Percentiles rank a stretch among this genome's conserved stretches.
Evolutionary conservation across 2,329 filamentous ascomycete genomes (phyloP).

Genomic region (Fonsecaea nubica): DNA sequence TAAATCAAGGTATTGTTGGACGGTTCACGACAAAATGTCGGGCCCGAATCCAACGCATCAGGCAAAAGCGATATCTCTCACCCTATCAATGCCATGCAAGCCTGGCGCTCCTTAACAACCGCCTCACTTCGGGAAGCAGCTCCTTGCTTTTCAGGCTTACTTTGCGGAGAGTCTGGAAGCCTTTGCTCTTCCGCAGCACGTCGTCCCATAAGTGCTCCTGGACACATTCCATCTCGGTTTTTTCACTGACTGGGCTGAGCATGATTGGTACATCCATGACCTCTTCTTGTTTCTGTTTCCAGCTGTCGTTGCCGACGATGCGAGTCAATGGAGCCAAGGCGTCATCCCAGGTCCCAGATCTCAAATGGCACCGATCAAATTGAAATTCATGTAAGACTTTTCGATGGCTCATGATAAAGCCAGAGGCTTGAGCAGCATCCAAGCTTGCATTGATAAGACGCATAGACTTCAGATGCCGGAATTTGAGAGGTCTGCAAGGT

Average conservation of each 20-base stretch:
- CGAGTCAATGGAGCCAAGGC: conserved; percentile 73
- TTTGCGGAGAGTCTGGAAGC: conserved; percentile 33
- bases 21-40: background rate
- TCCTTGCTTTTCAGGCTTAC: conserved; percentile 34
- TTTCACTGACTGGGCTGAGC: conserved; percentile 44
- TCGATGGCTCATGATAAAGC: conserved; percentile 71
- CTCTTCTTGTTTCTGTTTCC: conserved; percentile 48
- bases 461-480: conserved; percentile 71
- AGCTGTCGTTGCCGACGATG: conserved; percentile 47
- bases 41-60: background rate
- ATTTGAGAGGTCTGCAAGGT: conserved; percentile 63
- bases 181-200: conserved; percentile 29
- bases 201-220: conserved; percentile 42
- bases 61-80: background rate
- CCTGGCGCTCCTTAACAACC: conserved; percentile 33
- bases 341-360: conserved; percentile 78
- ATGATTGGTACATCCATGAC: conserved; percentile 49
- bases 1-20: background rate
- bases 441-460: conserved; percentile 75
- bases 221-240: conserved; percentile 38
- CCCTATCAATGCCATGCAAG: conserved; percentile 32
- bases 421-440: conserved; percentile 72
- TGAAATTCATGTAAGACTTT: conserved; percentile 76
- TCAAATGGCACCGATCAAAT: conserved; percentile 76
- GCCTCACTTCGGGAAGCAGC: conserved; percentile 35